A percentile compares a stretch with the other conserved stretches of the same genome.
Conservation (phyloP, 108 stramenopile species). For the Stephanodiscus minutulus region DNA sequence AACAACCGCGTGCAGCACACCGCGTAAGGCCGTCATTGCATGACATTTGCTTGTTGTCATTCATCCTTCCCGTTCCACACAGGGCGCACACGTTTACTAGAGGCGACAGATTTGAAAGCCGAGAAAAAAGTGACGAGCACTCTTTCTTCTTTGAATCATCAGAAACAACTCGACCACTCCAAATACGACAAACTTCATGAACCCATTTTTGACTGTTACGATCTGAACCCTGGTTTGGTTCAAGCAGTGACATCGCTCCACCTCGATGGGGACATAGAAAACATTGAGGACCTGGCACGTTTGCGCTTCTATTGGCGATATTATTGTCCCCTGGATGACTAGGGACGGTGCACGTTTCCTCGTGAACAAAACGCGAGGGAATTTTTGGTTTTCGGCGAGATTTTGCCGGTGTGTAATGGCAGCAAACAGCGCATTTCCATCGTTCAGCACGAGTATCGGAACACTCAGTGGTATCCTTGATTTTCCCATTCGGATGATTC, state of each 20-base stretch:
- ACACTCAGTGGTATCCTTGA: background rate
- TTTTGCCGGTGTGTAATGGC: constrained; percentile 23
- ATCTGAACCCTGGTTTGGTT: constrained; percentile 12
- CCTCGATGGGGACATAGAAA: constrained; percentile 62
- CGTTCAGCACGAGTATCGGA: background rate
- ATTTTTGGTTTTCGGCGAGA: constrained; percentile 22
- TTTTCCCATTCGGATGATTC: background rate
- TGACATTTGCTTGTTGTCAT: constrained; percentile 3
- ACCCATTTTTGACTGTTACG: constrained; percentile 37
- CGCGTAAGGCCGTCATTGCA: constrained; percentile 43
- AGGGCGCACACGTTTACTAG: constrained; percentile 51
- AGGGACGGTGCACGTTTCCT: constrained; percentile 11
- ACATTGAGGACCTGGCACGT: constrained; percentile 48
- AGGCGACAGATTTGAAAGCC: constrained; percentile 16
- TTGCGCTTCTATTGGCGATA: constrained; percentile 22
- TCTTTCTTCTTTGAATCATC: constrained; percentile 14
- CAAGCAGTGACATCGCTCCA: constrained; percentile 65
- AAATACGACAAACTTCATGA: constrained; percentile 75
- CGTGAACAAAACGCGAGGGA: constrained; percentile 41
- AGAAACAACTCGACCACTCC: constrained; percentile 37
- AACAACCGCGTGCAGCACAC: constrained; percentile 74
- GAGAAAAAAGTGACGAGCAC: background rate
- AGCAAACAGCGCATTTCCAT: constrained; percentile 54
- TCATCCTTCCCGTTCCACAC: constrained; percentile 49
- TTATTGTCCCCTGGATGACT: constrained; percentile 4